These are phyloP conservation scores for Coelastrella sp. DNA, from an alignment of 139 green algal genomes.

Conservation along the genomic window DNA sequence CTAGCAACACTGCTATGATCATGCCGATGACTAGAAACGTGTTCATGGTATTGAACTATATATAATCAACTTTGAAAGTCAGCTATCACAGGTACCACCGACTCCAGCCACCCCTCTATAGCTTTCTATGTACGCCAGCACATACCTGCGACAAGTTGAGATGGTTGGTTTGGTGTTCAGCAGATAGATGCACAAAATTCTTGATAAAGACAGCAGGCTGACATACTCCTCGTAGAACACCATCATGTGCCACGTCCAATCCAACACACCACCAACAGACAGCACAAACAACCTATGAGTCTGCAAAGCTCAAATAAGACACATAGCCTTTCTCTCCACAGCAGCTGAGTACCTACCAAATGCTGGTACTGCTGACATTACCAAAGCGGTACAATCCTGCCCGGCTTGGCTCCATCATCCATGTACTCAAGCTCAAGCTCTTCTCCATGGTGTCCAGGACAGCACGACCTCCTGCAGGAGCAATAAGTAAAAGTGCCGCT, in stretches of 20 bases:
- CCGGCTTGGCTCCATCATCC: constrained; percentile 60
- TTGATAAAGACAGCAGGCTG: not conserved
- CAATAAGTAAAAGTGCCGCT: not conserved
- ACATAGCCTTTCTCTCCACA: not conserved
- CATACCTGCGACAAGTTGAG: constrained; percentile 63
- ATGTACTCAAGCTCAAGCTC: constrained; percentile 56
- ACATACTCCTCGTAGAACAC: not conserved
- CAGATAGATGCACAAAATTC: not conserved
- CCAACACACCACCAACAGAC: not conserved
- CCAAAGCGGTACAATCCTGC: constrained; percentile 69
- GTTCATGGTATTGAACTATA: no score
- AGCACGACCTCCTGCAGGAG: constrained; percentile 60
- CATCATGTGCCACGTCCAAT: no score
- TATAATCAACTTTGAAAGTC: no score
- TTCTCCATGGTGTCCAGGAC: constrained; percentile 79
- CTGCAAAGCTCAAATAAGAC: no score
- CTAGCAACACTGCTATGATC: no score
- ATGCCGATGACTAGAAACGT: no score
- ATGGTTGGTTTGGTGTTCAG: no score
- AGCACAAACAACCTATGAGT: not conserved
- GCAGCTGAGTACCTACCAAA: constrained; percentile 66
- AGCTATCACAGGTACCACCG: no score
- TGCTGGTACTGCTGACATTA: constrained; percentile 86
- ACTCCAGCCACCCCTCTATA: constrained; percentile 64
- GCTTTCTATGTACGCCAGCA: constrained; percentile 84